Percentiles rank a stretch among this genome's conserved stretches.
Evolutionary conservation across 345 rosid genomes (phyloP).

Genomic region (Schrenkiella parvula): DNA sequence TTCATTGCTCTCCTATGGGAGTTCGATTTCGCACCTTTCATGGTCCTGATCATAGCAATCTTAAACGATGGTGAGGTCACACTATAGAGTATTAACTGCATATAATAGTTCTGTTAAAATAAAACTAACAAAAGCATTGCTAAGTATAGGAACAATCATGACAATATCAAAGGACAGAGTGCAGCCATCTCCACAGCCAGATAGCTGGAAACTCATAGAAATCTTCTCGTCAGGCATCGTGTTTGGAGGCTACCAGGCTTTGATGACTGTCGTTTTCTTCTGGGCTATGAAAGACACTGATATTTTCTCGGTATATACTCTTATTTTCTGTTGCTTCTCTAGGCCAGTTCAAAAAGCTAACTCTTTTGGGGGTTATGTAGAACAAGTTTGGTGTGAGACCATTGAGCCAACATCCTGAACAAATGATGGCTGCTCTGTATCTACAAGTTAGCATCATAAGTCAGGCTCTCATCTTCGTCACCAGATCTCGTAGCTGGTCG

Average conservation of each 20-base stretch:
- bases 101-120: neutral
- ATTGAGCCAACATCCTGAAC: constrained; percentile 18
- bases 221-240: constrained; percentile 78
- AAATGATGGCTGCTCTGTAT: constrained; percentile 82
- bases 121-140: neutral
- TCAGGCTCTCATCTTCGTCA: constrained; percentile 86
- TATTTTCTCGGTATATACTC: constrained; percentile 62
- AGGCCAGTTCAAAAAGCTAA: neutral
- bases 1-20: constrained; percentile 83
- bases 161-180: constrained; percentile 83
- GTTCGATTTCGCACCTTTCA: constrained; percentile 85
- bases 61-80: constrained; percentile 68
- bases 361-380: constrained; percentile 33
- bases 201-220: constrained; percentile 86
- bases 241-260: constrained; percentile 79
- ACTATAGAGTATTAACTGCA: neutral
- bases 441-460: constrained; percentile 88
- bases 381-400: constrained; percentile 54
- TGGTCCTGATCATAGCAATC: constrained; percentile 90
- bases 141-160: constrained; percentile 70
- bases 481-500: constrained; percentile 92
- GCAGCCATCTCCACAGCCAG: constrained; percentile 88
- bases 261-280: constrained; percentile 79
- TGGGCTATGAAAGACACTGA: constrained; percentile 72
- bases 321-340: neutral